Evolutionary conservation across 2,329 filamentous ascomycete genomes (phyloP).

Genomic region (Botryotinia globosa): DNA sequence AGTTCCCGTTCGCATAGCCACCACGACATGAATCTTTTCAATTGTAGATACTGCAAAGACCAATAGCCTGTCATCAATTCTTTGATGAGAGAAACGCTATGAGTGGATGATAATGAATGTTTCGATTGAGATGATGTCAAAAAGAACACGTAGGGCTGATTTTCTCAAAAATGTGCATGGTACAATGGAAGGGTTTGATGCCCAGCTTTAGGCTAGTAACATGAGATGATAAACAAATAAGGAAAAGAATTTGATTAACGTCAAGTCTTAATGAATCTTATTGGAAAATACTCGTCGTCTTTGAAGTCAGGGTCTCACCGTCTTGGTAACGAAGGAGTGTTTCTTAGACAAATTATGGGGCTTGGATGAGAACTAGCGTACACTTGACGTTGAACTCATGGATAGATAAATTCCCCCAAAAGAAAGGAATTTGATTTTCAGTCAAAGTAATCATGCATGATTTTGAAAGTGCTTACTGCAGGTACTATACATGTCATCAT

Average conservation of each 20-base stretch:
- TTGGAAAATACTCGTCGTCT: not conserved
- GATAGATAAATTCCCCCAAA: not conserved
- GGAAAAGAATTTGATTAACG: not conserved
- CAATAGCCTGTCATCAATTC: not conserved
- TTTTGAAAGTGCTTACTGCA: constrained; percentile 11
- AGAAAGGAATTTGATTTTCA: not conserved
- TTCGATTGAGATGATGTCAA: not conserved
- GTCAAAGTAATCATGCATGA: not conserved
- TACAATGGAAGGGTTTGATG: not conserved
- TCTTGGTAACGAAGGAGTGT: not conserved
- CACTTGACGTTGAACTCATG: not conserved
- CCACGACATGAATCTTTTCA: not conserved
- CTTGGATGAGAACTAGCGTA: not conserved
- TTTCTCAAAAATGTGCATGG: not conserved
- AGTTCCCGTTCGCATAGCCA: constrained; percentile 2
- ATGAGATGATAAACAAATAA: not conserved
- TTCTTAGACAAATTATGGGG: not conserved
- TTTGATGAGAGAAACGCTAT: not conserved
- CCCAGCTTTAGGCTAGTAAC: not conserved
- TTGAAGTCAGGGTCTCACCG: not conserved
- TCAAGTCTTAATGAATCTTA: not conserved
- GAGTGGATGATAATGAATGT: not conserved
- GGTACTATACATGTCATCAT: constrained; percentile 2
- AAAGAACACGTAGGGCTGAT: not conserved
- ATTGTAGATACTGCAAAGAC: not conserved